phyloP scores from a whole-genome alignment of 2,329 filamentous ascomycete genomes.

The Sporothrix pseudoabietina region DNA sequence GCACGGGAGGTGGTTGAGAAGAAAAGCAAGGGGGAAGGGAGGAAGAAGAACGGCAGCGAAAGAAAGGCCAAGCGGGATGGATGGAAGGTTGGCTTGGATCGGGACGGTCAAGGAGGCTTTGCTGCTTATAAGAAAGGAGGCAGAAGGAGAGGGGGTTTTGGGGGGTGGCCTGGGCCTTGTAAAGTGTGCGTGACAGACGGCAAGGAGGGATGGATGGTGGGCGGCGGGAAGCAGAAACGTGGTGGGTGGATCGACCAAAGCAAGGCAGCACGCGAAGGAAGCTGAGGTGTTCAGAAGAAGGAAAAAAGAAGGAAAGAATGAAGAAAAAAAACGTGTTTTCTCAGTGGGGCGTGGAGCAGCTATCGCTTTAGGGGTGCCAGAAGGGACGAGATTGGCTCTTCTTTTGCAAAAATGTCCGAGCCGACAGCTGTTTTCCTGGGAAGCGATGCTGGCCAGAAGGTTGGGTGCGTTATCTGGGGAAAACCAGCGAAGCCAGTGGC shows the following conservation, averaged over 20 bases:
- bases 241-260: conserved; percentile 30
- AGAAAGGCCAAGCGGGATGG: conserved; percentile 18
- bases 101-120: conserved; percentile 21
- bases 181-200: neutral
- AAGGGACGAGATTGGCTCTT: conserved; percentile 17
- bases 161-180: neutral
- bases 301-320: neutral
- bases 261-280: conserved; percentile 28
- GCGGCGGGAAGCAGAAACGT: conserved; percentile 30
- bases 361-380: conserved; percentile 26
- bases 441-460: neutral
- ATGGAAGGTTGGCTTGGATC: conserved; percentile 13
- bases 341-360: conserved; percentile 25
- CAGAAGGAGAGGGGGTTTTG: neutral
- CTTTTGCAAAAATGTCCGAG: conserved; percentile 27
- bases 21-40: neutral
- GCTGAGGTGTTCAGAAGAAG: conserved; percentile 10
- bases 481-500: neutral
- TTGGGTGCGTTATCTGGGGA: conserved; percentile 13
- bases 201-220: conserved; percentile 13
- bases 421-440: neutral
- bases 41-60: neutral
- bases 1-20: neutral
- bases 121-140: conserved; percentile 18
- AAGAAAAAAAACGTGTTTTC: conserved; percentile 27